phyloP scores from a whole-genome alignment of 345 rosid genomes.

The Salix koriyanagi region DNA sequence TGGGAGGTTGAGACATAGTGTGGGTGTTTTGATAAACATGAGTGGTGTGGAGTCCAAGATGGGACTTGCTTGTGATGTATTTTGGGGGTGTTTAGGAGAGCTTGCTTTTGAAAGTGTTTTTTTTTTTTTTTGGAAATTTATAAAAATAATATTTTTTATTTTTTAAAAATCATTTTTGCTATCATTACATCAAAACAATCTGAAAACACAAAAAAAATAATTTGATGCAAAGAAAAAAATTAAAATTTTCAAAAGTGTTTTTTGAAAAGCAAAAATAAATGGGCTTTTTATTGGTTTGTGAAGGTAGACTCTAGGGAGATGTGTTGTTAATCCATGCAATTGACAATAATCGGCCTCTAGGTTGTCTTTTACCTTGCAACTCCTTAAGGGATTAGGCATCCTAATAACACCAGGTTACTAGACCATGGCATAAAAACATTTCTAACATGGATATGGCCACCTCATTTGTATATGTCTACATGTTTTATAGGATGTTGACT shows the following conservation, averaged over 20 bases:
- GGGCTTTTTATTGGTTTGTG: background rate
- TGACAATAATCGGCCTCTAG: background rate
- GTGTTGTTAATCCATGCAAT: background rate
- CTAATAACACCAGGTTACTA: background rate
- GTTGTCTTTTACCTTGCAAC: background rate
- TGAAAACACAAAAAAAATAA: no score
- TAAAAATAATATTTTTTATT: no score
- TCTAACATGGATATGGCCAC: background rate
- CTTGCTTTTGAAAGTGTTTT: no score
- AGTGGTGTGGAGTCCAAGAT: background rate
- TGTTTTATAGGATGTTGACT: slow-evolving; percentile 18
- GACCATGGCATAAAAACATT: background rate
- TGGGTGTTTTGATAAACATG: background rate
- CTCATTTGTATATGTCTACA: background rate
- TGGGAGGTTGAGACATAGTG: background rate
- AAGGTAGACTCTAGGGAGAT: background rate
- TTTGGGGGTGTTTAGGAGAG: background rate
- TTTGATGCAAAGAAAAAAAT: no score
- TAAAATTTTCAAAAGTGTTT: no score
- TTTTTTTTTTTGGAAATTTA: no score
- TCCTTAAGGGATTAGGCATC: background rate
- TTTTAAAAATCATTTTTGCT: no score
- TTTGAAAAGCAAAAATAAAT: no score
- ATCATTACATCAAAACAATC: no score
- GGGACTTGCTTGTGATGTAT: background rate